Base-by-base conservation (phyloP, 1,284 basidiomycete genomes). In the Bjerkandera adusta region DNA sequence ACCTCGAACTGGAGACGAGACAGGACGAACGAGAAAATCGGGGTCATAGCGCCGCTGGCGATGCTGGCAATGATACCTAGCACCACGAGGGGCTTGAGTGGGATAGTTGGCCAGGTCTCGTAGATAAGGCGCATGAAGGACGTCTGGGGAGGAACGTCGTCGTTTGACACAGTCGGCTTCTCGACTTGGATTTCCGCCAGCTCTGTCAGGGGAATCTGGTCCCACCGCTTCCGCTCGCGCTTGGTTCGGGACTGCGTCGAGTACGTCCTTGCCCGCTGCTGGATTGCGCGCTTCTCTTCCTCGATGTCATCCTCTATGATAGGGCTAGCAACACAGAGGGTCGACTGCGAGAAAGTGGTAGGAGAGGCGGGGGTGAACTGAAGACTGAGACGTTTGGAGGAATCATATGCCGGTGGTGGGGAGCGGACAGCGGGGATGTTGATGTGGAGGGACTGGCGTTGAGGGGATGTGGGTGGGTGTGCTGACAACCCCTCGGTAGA, bases 21-120 rank as follows among this genome's bases (percentile, higher is more conserved):
- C 51, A 98, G 83, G 53, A 93, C 76, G 70, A 78, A 92, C 0
- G 95, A 95, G 73, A 98, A 99, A 36, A 96, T 57, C 0, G 96
- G 96, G 0, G 92, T 96, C 70, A 89, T 82, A 0, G 86, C 76
- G 20, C 95, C 95, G 50, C 83, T 86, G 26, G 78, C 64, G 26
- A 93, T 54, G 45, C 83, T 83, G 26, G 79, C 62, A 47, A 82
- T 1, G 13, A 95, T 67, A 4, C 92, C 94, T 38, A 89, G 32
- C 52, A 82, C 51, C 46, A 97, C 63, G 18, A 89, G 49, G 1
- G 72, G 70, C 60, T 96, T 97, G 61, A 76, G 67, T 0, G 93
- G 92, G 13, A 97, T 69, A 0, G 82, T 83, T 0, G 85, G 85
- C 62, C 83, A 87, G 53, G 88, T 76, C 4, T 71, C 71, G 33